These are phyloP conservation scores for Candida hispaniensis DNA, from an alignment of 805 yeast genomes.

Conservation along the genomic window DNA sequence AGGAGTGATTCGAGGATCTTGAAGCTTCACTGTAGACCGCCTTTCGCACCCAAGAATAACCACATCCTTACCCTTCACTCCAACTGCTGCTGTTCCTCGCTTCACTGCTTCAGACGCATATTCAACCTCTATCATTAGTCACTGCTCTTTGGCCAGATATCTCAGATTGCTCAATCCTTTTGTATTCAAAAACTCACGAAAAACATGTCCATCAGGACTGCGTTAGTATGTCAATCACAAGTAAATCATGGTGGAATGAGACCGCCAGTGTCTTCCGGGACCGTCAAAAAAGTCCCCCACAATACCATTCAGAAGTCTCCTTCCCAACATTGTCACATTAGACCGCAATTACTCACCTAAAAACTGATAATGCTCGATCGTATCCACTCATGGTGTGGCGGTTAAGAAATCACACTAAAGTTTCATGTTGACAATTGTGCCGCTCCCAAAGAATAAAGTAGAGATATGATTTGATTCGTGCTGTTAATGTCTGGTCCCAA, in stretches of 20 bases:
- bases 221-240: slow-evolving; percentile 7
- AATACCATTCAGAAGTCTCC: not conserved
- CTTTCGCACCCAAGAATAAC: slow-evolving; percentile 96
- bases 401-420: slow-evolving; percentile 3
- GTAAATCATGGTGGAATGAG: not conserved
- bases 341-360: slow-evolving; percentile 51
- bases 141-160: slow-evolving; percentile 21
- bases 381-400: slow-evolving; percentile 74
- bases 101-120: slow-evolving; percentile 97
- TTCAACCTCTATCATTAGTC: slow-evolving; percentile 57
- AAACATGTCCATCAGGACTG: slow-evolving; percentile 97
- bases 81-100: slow-evolving; percentile 97
- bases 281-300: not conserved
- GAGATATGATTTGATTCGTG: slow-evolving; percentile 1
- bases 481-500: not conserved
- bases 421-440: too few relatives aligned
- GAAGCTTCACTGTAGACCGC: slow-evolving; percentile 87
- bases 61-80: slow-evolving; percentile 78
- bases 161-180: slow-evolving; percentile 26
- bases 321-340: not conserved
- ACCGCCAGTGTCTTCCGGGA: not conserved
- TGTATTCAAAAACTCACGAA: slow-evolving; percentile 44
- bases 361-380: slow-evolving; percentile 97
- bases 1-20: slow-evolving; percentile 94
- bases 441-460: slow-evolving; percentile 14